A percentile compares a stretch with the other conserved stretches of the same genome.
Conservation (phyloP, 345 rosid genomes). For the Euphorbia peplus region DNA sequence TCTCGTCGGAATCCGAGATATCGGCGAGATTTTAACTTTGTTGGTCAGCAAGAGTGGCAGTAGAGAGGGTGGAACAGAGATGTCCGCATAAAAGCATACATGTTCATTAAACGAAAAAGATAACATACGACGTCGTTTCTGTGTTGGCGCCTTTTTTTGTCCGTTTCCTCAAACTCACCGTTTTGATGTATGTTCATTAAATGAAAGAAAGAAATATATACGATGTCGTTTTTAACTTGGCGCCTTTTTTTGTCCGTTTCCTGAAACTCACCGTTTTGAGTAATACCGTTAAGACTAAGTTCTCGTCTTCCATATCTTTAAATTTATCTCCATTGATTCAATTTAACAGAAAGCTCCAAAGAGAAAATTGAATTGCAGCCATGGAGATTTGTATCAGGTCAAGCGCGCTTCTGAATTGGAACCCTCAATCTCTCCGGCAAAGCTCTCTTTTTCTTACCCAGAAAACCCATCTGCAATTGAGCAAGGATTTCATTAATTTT, state of each 20-base stretch:
- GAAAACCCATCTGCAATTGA: constrained; percentile 32
- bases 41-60: too few relatives aligned
- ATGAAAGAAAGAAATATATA: not conserved
- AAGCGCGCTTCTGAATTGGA: constrained; percentile 26
- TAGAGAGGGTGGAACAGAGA: not conserved
- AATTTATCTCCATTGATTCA: not conserved
- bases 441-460: constrained; percentile 20
- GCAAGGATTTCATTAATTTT: constrained; percentile 16
- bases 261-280: not conserved
- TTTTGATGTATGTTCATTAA: not conserved
- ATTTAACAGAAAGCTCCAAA: too few relatives aligned
- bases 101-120: not conserved
- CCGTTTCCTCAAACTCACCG: constrained; percentile 4
- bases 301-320: not conserved
- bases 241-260: not conserved
- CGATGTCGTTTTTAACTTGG: not conserved
- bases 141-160: not conserved
- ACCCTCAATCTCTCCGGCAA: constrained; percentile 10
- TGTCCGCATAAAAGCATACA: not conserved
- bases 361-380: too few relatives aligned
- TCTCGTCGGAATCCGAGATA: constrained; percentile 2
- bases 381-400: constrained; percentile 70
- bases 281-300: not conserved
- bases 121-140: too few relatives aligned
- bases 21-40: constrained; percentile 6